These are phyloP conservation scores for Steccherinum ochraceum DNA, from an alignment of 768 basidiomycete species.

Conservation along the genomic window DNA sequence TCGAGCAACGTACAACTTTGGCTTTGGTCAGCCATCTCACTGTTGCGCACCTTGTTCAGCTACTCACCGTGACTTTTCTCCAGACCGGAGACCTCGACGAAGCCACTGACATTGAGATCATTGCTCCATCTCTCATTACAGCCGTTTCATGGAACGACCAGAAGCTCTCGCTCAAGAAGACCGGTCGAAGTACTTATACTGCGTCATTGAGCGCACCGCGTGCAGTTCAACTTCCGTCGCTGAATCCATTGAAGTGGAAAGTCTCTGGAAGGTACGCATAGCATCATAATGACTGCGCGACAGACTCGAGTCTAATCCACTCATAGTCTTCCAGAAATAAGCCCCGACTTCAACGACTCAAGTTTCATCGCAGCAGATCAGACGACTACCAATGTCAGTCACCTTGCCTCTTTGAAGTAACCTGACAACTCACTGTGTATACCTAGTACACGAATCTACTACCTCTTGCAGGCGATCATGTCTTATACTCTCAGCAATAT, in stretches of 20 bases:
- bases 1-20: not conserved
- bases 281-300: no score
- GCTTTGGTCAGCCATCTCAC: not conserved
- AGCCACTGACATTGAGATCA: constrained; percentile 38
- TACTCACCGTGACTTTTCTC: not conserved
- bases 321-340: constrained; percentile 43
- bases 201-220: constrained; percentile 15
- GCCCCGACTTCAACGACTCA: constrained; percentile 41
- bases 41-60: not conserved
- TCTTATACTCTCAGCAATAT: constrained; percentile 48
- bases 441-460: constrained; percentile 47
- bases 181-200: constrained; percentile 25
- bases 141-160: constrained; percentile 37
- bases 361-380: constrained; percentile 36
- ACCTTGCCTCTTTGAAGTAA: no score
- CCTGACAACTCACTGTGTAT: no score
- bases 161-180: constrained; percentile 18
- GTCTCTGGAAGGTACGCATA: constrained; percentile 34
- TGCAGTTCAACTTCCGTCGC: constrained; percentile 26
- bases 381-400: constrained; percentile 38
- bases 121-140: constrained; percentile 33
- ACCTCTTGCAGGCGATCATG: constrained; percentile 33
- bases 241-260: constrained; percentile 35
- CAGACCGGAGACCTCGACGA: constrained; percentile 44
- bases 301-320: constrained; percentile 1